Evolutionary conservation across 1,139 yeast genomes (phyloP).

Genomic region (Kodamaea suecica): DNA sequence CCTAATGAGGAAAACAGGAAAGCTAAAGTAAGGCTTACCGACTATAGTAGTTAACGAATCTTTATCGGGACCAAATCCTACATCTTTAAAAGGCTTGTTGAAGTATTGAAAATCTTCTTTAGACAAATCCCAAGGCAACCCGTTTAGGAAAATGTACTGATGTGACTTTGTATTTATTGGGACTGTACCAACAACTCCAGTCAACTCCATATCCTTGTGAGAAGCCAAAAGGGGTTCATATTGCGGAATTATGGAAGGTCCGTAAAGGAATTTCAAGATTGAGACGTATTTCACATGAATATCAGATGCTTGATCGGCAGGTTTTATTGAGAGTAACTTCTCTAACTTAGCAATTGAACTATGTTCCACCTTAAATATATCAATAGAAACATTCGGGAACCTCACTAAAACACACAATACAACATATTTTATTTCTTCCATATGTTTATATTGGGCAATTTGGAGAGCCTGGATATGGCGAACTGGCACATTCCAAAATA

Average conservation of each 20-base stretch:
- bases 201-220: conserved; percentile 23
- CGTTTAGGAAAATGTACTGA: conserved; percentile 51
- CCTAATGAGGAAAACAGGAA: conserved; percentile 39
- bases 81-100: conserved; percentile 23
- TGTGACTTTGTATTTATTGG: conserved; percentile 31
- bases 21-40: conserved; percentile 24
- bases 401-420: neutral
- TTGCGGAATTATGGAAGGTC: neutral
- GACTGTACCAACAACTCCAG: conserved; percentile 28
- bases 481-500: conserved; percentile 60
- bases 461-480: conserved; percentile 23
- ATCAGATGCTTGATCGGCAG: no score
- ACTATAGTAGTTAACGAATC: conserved; percentile 15
- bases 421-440: neutral
- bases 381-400: neutral
- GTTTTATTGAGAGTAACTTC: no score
- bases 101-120: conserved; percentile 24
- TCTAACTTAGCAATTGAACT: no score
- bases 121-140: conserved; percentile 25
- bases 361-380: neutral
- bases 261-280: neutral
- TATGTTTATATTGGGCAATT: neutral
- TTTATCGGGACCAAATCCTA: conserved; percentile 22
- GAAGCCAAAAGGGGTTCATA: conserved; percentile 20
- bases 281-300: neutral